Base-by-base conservation (phyloP, 139 green algal genomes). In the Coelastrella sp. region DNA sequence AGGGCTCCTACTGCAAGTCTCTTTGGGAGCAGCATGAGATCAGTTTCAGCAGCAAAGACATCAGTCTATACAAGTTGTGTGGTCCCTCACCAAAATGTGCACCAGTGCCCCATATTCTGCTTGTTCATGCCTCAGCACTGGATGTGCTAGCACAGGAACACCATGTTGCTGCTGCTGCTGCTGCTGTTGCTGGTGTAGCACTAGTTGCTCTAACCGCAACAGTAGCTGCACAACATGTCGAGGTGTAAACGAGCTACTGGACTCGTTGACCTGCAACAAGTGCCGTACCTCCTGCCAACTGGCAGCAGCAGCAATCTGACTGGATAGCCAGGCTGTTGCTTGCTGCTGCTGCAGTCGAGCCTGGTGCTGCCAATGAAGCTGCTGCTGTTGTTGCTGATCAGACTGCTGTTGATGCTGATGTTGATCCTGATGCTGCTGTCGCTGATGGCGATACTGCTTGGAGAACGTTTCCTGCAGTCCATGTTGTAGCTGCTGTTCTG, bases 41-140 rank as follows among this genome's bases (percentile, higher is more conserved):
- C n/a, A n/a, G n/a, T n/a, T n/a, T n/a, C n/a, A n/a, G n/a, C n/a
- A n/a, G n/a, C n/a, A n/a, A n/a, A n/a, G n/a, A n/a, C n/a, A n/a
- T n/a, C n/a, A n/a, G n/a, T n/a, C n/a, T n/a, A n/a, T n/a, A n/a
- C n/a, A n/a, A n/a, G n/a, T n/a, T n/a, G n/a, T n/a, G n/a, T n/a
- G n/a, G n/a, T n/a, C n/a, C 34, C 74, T 66, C 74, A 81, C 74
- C 50, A 81, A 35, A 23, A 8, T 67, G 17, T 69, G 50, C 3
- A 81, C 74, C 74, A 69, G 50, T 23, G 67, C 50, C 15, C 48
- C 27, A 34, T 81, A 67, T 50, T 81, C 50, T 11, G 50, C 50
- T 41, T 81, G 74, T 50, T 81, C 50, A 48, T 81, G 74, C 50
- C 74, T 13, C 48, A 32, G 21, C 32, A 30, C 8, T 2, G 72